phyloP scores from a whole-genome alignment of 139 green algal species.

The Yamagishiella unicocca region DNA sequence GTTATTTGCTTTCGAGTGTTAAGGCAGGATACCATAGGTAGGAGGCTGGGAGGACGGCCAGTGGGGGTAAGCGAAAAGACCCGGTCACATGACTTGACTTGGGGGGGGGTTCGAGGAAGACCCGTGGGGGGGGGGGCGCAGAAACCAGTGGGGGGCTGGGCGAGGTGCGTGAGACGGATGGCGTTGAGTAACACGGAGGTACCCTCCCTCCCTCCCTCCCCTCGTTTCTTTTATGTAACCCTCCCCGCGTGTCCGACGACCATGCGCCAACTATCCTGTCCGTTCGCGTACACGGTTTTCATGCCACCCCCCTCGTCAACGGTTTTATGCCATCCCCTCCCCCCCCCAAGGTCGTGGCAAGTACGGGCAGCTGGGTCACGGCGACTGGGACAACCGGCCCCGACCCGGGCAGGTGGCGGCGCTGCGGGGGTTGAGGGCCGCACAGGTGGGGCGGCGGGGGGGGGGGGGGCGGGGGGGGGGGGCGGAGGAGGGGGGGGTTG shows the following conservation, averaged over 20 bases:
- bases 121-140: no score
- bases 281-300: not conserved
- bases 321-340: not conserved
- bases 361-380: slow-evolving; percentile 81
- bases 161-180: no score
- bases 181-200: no score
- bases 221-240: not conserved
- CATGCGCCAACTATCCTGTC: not conserved
- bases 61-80: not conserved
- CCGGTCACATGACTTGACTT: not conserved
- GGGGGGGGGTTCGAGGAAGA: no score
- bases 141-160: no score
- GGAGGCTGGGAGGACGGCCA: not conserved
- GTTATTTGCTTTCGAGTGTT: no score
- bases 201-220: not conserved
- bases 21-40: no score
- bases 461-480: no score
- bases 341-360: slow-evolving; percentile 64
- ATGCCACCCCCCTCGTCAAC: not conserved
- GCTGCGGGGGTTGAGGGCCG: slow-evolving; percentile 43
- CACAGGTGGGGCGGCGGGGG: slow-evolving; percentile 38
- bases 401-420: slow-evolving; percentile 60
- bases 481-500: no score
- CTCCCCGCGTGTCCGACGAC: not conserved
- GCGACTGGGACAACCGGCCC: slow-evolving; percentile 57